Conservation (phyloP, 352 stramenopile species). For the Pythium utonaiense region DNA sequence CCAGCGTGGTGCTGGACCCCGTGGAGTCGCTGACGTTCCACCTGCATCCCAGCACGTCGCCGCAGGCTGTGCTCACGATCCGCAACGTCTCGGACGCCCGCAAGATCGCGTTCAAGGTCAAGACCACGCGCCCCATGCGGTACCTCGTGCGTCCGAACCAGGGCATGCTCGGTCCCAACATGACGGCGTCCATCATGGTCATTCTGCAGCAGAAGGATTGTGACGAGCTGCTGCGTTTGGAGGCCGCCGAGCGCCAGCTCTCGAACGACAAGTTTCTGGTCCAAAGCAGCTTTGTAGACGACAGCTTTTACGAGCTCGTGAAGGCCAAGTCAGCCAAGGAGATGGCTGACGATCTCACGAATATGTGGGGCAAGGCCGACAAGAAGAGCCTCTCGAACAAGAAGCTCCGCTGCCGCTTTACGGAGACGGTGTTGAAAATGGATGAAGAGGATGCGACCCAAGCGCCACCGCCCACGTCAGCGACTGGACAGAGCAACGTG, state of each 20-base stretch:
- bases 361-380: constrained; percentile 81
- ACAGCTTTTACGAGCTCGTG: constrained; percentile 81
- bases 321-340: constrained; percentile 87
- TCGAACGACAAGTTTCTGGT: constrained; percentile 90
- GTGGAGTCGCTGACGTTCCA: constrained; percentile 78
- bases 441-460: too few relatives aligned
- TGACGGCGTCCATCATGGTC: constrained; percentile 76
- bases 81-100: constrained; percentile 75
- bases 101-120: constrained; percentile 89
- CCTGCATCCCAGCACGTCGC: constrained; percentile 52
- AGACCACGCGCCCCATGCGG: constrained; percentile 84
- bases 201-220: constrained; percentile 89
- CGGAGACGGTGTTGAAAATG: constrained; percentile 32
- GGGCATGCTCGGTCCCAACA: constrained; percentile 75
- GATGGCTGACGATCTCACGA: constrained; percentile 84
- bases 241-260: constrained; percentile 70
- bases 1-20: constrained; percentile 79
- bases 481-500: background rate
- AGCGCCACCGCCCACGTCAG: background rate
- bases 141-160: constrained; percentile 89
- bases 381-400: constrained; percentile 84
- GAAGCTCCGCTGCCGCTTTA: constrained; percentile 85
- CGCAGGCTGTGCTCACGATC: constrained; percentile 80
- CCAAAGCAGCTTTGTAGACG: constrained; percentile 82
- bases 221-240: constrained; percentile 77